Evolutionary conservation across 2,329 filamentous ascomycete species (phyloP), one percentile per base, ranked within the genome.

Genomic region (Colletotrichum plurivorum): DNA sequence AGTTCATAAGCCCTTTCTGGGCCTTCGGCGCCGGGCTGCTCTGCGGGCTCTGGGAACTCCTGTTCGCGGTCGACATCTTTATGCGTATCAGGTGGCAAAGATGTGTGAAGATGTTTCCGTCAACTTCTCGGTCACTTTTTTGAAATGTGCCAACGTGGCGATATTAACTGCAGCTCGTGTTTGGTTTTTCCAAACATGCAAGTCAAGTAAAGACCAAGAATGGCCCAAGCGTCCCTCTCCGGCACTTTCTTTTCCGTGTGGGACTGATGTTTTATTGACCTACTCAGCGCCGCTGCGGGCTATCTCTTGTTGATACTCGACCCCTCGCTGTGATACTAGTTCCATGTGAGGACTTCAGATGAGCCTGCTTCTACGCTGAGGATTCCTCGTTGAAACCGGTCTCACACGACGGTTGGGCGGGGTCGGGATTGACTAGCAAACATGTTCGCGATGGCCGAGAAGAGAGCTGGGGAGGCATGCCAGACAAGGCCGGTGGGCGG

Each of bases 321-420:
- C 60, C 65, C 61, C 65, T 68, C 53, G 45, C 53, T 65, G 48
- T 68, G 65, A 68, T 59, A 65, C 65, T 41, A 27, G 43, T 59
- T 65, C 18, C 65, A 68, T 31, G 46, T 57, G 53, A 51, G 27
- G 53, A 68, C 65, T 53, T 65, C 61, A 65, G 65, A 68, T 68
- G 65, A 65, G 61, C 54, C 46, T 65, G 15, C 31, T 31, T 49
- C 18, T 53, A 51, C 27, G 18, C 41, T 65, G 60, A 56, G 39
- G n/a, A 54, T 54, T 52, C 16, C 61, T 54, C 54, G 61, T 59
- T 68, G 65, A 64, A 65, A 65, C 65, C 51, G 46, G 46, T 62
- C 27, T 58, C 60, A 58, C 65, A 63, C 60, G 9, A 52, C 48
- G 48, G 61, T 45, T 31, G 15, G 41, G 53, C 43, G 54, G 65